phyloP scores from a whole-genome alignment of 495 filamentous ascomycete species.

The Aspergillus incahuasiensis region DNA sequence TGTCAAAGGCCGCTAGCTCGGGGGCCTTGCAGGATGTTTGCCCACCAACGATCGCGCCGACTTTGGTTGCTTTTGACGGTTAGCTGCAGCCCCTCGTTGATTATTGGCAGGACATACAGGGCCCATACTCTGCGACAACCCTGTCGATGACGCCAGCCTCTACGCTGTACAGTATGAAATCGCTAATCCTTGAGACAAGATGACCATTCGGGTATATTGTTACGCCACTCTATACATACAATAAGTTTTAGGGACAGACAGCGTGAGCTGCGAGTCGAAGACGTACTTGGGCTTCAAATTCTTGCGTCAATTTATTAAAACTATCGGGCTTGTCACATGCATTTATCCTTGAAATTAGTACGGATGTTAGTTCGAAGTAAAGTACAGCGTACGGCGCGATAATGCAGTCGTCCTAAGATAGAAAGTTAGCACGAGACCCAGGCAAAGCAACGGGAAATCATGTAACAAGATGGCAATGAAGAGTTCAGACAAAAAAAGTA shows the following conservation, averaged over 20 bases:
- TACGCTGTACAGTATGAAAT: conserved; percentile 97
- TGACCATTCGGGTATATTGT: conserved; percentile 85
- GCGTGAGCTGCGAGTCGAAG: conserved; percentile 30
- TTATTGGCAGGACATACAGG: conserved; percentile 60
- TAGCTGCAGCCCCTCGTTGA: conserved; percentile 21
- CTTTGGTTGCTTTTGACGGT: conserved; percentile 70
- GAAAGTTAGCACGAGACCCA: conserved; percentile 12
- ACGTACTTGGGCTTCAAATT: conserved; percentile 71
- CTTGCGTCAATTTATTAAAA: conserved; percentile 66
- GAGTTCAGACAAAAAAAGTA: conserved; percentile 76
- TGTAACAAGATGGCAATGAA: neutral
- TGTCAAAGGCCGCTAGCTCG: conserved; percentile 90
- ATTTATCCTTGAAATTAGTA: conserved; percentile 67
- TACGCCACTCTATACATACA: conserved; percentile 42
- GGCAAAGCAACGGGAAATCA: neutral
- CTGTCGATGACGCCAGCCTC: conserved; percentile 84
- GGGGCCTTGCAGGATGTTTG: conserved; percentile 98
- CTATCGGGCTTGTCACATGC: conserved; percentile 89
- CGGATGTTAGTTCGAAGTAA: conserved; percentile 8
- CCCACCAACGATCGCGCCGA: conserved; percentile 89
- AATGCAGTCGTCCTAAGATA: conserved; percentile 10
- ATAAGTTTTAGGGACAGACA: conserved; percentile 35
- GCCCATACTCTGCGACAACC: conserved; percentile 80
- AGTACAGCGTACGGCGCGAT: neutral
- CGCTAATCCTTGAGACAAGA: conserved; percentile 87